These are phyloP conservation scores for Micromonas pusilla DNA, from an alignment of 139 green algal species.

Conservation along the genomic window DNA sequence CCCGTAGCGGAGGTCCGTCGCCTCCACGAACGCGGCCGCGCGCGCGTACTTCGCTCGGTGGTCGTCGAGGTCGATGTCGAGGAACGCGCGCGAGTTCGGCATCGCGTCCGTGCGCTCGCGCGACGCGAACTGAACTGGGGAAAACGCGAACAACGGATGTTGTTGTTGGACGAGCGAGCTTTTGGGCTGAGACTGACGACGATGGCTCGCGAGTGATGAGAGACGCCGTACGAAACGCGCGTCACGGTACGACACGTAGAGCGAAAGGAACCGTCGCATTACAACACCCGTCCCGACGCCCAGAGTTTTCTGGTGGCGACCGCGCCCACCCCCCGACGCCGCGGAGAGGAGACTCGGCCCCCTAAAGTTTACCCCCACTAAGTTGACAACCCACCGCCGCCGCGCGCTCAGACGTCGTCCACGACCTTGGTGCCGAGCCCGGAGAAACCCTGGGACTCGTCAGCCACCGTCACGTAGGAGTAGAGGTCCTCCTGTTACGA, in stretches of 20 bases:
- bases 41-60: constrained; percentile 18
- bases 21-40: constrained; percentile 19
- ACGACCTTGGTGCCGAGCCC: constrained; percentile 55
- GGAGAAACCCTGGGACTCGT: constrained; percentile 61
- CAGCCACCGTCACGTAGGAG: constrained; percentile 91
- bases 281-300: too few relatives aligned
- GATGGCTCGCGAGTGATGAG: too few relatives aligned
- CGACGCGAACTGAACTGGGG: too few relatives aligned
- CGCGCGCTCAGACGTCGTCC: constrained; percentile 43
- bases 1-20: constrained; percentile 15
- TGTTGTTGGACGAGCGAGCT: too few relatives aligned
- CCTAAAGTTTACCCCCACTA: not conserved
- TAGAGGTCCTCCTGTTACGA: constrained; percentile 90
- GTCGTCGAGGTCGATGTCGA: constrained; percentile 31
- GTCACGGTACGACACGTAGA: too few relatives aligned
- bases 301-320: too few relatives aligned
- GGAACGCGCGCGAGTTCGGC: constrained; percentile 18
- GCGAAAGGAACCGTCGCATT: too few relatives aligned
- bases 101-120: not conserved
- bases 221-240: too few relatives aligned
- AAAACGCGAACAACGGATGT: too few relatives aligned
- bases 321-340: too few relatives aligned
- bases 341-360: too few relatives aligned
- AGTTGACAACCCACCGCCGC: not conserved
- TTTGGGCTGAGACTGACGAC: too few relatives aligned